Base-by-base conservation (phyloP, 1,284 basidiomycete genomes). In the Volvariella volvacea region DNA sequence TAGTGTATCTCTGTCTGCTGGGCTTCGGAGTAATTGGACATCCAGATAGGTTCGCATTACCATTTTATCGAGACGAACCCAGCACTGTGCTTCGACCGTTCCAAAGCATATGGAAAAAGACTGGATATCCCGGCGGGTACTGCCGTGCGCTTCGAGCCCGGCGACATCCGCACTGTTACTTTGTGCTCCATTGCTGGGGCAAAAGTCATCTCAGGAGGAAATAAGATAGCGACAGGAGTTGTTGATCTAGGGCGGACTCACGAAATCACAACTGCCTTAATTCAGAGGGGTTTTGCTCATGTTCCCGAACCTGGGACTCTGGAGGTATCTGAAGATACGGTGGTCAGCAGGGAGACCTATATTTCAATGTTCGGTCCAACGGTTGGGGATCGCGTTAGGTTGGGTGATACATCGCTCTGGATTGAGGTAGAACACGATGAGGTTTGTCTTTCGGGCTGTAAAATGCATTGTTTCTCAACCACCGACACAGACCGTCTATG, bases 341-440 rank as follows among this genome's bases (percentile, higher is more conserved):
- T 74, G 16, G 72, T 90, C 14, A 67, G 73, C 22, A 68, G 83
- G 30, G 78, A 84, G 31, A 69, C 77, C 39, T 96, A 96, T 63
- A 83, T 88, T 2, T 81, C 85, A 7, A 95, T 96, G 90, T 97
- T 82, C 62, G 96, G 96, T 0, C 96, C 96, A 0, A 99, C 96
- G 0, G 78, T 78, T 1, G 96, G 95, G 0, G 96, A 99, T 64
- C 73, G 83, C 32, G 76, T 99, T 16, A 73, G 91, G 32, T 73
- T 99, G 14, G 95, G 83, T 8, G 96, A 99, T 60, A 94, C 91
- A 4, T 70, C 73, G 22, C 74, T 99, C 9, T 99, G 93, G 93
- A 75, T 98, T 51, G 80, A 94, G 63, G 86, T 99, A 2, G 95
- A 99, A 62, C 70, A 78, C 30, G 96, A 99, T 57, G 74, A 76